Conservation (phyloP, 1,284 basidiomycete species). For the Apiotrichum brassicae region DNA sequence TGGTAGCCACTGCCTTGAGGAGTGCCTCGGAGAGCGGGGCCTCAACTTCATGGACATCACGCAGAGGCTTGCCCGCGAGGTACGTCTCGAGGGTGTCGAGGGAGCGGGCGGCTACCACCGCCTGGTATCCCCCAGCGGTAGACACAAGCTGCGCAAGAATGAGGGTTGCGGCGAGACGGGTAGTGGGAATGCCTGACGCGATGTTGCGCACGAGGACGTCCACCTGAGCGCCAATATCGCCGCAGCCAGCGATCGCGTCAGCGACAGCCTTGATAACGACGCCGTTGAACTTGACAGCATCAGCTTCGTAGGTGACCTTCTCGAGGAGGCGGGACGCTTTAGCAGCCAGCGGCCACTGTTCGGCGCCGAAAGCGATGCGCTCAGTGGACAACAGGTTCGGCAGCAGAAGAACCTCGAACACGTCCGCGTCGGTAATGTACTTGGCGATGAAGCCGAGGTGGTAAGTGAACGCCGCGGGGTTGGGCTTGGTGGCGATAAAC, state of each 20-base stretch:
- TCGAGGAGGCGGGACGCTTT: slow-evolving; percentile 11
- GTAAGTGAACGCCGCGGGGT: slow-evolving; percentile 46
- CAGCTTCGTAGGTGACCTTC: slow-evolving; percentile 5
- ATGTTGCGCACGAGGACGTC: slow-evolving; percentile 12
- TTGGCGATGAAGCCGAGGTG: slow-evolving; percentile 61
- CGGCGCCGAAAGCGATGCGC: slow-evolving; percentile 56
- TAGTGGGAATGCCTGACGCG: neutral
- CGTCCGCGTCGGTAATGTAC: slow-evolving; percentile 48
- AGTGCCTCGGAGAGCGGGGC: slow-evolving; percentile 13
- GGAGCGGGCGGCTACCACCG: slow-evolving; percentile 50
- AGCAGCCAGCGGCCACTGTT: slow-evolving; percentile 53
- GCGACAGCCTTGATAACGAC: slow-evolving; percentile 11
- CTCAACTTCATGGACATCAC: slow-evolving; percentile 21
- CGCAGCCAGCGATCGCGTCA: slow-evolving; percentile 9
- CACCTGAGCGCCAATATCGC: slow-evolving; percentile 15
- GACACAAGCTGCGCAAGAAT: slow-evolving; percentile 16
- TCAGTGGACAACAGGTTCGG: slow-evolving; percentile 65
- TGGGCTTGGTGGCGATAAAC: slow-evolving; percentile 46
- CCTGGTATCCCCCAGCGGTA: slow-evolving; percentile 15
- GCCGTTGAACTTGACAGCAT: slow-evolving; percentile 13
- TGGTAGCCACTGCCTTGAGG: slow-evolving; percentile 26
- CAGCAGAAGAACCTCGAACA: slow-evolving; percentile 60
- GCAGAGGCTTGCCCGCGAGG: slow-evolving; percentile 12
- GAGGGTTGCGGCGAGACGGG: slow-evolving; percentile 13
- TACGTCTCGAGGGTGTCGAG: slow-evolving; percentile 19